Evolutionary conservation across 139 green algal genomes (phyloP).

Genomic region (Ulvella scutata): DNA sequence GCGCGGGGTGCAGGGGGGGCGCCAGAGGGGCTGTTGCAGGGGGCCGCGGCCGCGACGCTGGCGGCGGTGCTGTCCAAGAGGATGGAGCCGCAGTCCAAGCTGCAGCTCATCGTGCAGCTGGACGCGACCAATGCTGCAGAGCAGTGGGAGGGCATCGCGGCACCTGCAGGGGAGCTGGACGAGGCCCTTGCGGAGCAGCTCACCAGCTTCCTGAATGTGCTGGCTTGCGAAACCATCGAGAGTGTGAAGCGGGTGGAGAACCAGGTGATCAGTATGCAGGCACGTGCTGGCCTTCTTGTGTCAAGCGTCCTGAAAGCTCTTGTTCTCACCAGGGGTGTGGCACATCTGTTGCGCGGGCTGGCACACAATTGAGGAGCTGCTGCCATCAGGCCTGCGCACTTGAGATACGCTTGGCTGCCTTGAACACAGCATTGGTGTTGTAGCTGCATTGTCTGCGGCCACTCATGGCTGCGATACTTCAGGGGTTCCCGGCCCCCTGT

Average conservation of each 20-base stretch:
- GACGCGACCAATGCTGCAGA: background rate
- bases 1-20: no score
- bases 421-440: no score
- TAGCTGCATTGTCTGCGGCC: no score
- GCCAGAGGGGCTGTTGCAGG: no score
- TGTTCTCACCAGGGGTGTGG: no score
- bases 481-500: no score
- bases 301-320: no score
- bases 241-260: conserved; percentile 74
- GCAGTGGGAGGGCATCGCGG: background rate
- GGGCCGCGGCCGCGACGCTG: conserved; percentile 51
- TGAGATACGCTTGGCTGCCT: no score
- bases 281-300: no score
- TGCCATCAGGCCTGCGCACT: background rate
- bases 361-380: background rate
- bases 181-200: conserved; percentile 45
- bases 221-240: conserved; percentile 69
- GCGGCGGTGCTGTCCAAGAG: conserved; percentile 66
- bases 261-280: background rate
- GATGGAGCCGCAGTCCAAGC: conserved; percentile 71
- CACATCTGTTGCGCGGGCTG: background rate
- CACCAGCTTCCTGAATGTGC: conserved; percentile 47
- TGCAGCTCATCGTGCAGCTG: conserved; percentile 56
- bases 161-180: conserved; percentile 16
- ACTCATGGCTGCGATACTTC: no score